Percentiles rank a stretch among this genome's conserved stretches.
phyloP scores from a whole-genome alignment of 306 rosid species.

The Hylodesmum podocarpum region DNA sequence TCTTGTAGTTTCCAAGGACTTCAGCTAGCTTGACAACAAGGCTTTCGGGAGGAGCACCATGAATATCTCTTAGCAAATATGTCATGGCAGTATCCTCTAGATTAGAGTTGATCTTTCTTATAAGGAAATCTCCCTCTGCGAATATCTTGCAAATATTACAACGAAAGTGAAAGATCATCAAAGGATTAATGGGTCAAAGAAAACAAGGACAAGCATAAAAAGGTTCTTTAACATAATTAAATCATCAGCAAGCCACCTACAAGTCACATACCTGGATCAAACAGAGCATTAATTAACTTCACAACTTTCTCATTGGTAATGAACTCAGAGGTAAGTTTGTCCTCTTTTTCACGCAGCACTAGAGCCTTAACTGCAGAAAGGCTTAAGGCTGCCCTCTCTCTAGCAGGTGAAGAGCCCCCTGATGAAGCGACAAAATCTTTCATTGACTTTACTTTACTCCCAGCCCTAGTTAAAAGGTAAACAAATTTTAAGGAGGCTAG shows the following conservation, averaged over 20 bases:
- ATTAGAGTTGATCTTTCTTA: slow-evolving; percentile 57
- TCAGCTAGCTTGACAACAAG: slow-evolving; percentile 90
- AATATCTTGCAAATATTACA: slow-evolving; percentile 90
- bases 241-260: slow-evolving; percentile 33
- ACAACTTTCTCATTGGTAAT: slow-evolving; percentile 61
- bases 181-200: slow-evolving; percentile 35
- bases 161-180: slow-evolving; percentile 72
- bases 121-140: slow-evolving; percentile 87
- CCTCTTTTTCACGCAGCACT: slow-evolving; percentile 86
- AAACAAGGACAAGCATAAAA: not conserved
- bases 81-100: slow-evolving; percentile 49
- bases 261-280: slow-evolving; percentile 77
- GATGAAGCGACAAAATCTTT: slow-evolving; percentile 68
- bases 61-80: slow-evolving; percentile 81
- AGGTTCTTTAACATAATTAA: slow-evolving; percentile 19
- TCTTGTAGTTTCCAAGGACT: slow-evolving; percentile 78
- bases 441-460: slow-evolving; percentile 73
- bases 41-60: slow-evolving; percentile 94
- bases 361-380: slow-evolving; percentile 80
- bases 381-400: slow-evolving; percentile 74
- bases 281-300: slow-evolving; percentile 62
- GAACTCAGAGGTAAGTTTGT: slow-evolving; percentile 61
- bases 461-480: slow-evolving; percentile 63
- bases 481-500: slow-evolving; percentile 28
- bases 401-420: slow-evolving; percentile 66